Evolutionary conservation across 495 filamentous ascomycete species (phyloP), one percentile per base, ranked within the genome.

Genomic region (Neurospora sp.): DNA sequence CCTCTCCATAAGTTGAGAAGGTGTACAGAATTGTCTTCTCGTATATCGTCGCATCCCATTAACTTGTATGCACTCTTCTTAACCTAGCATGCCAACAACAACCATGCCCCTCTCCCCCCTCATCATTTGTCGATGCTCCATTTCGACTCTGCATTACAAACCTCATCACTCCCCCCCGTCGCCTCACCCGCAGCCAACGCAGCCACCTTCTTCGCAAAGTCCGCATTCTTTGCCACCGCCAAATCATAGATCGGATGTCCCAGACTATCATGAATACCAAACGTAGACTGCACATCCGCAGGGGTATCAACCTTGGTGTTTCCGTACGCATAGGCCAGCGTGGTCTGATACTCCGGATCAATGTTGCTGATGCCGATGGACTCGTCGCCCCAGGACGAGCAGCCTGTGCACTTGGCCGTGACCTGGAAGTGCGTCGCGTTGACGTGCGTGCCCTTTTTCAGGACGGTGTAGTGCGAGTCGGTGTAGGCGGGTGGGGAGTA

Each of bases 401-500:
- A 84, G 66, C 84, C 84, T 44, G 76, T 80, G 78, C 83, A 85
- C 40, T 80, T 78, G 70, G 82, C 80, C 39, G 83, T 85, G 71
- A 84, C 72, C 54, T 84, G 83, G 78, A 79, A 85, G 72, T 86
- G 83, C 11, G 84, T 86, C 20, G 76, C 83, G 79, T 86, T 86
- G 78, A 82, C 74, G 71, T 78, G 72, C 9, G 83, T 83, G 37
- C 83, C 83, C 46, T 80, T 82, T 71, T 78, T 72, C 2, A 86
- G 80, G 0, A 86, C 76, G 18, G 78, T 84, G 78, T 85, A 84
- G 41, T 73, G 78, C 9, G 83, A 73, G 59, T 75, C 76, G 4
- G 77, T 74, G 71, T 84, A 83, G 27, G 66, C 70, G 2, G 76
- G 79, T 5, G 84, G 84, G 20, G 79, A 77, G 76, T 85, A 85